Evolutionary conservation across 768 basidiomycete species (phyloP).

Genomic region (Pleurotus salmoneostramineus): DNA sequence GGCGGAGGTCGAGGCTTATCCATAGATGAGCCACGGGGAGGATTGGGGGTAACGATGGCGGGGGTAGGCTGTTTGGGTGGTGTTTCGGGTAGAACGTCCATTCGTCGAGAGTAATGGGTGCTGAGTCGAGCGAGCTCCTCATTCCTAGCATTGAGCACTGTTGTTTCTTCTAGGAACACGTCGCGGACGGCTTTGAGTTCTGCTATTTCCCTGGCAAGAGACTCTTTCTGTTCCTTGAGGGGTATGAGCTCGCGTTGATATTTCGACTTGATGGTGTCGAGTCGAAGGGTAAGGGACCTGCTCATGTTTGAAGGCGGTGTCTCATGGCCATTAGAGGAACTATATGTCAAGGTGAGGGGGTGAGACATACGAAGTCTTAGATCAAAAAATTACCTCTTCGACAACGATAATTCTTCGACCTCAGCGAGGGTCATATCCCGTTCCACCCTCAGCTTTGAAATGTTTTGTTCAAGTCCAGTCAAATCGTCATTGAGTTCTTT

Average conservation of each 20-base stretch:
- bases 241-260: conserved; percentile 87
- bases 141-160: conserved; percentile 85
- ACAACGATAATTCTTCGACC: conserved; percentile 81
- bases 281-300: conserved; percentile 76
- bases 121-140: conserved; percentile 90
- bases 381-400: conserved; percentile 54
- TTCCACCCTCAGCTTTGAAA: conserved; percentile 85
- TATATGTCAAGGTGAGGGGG: conserved; percentile 7
- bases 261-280: conserved; percentile 84
- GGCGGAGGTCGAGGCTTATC: conserved; percentile 23
- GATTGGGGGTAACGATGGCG: conserved; percentile 3
- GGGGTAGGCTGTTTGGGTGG: conserved; percentile 23
- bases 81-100: conserved; percentile 50
- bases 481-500: conserved; percentile 77
- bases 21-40: conserved; percentile 3
- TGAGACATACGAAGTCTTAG: conserved; percentile 4
- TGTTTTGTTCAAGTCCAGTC: conserved; percentile 74
- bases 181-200: conserved; percentile 88
- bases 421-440: conserved; percentile 91
- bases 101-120: conserved; percentile 74
- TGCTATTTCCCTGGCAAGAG: conserved; percentile 71
- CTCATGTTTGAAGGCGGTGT: conserved; percentile 43
- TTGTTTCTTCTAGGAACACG: conserved; percentile 86
- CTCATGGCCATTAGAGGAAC: conserved; percentile 25
- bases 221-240: conserved; percentile 78